Evolutionary conservation across 306 rosid genomes (phyloP).

Genomic region (Psophocarpus tetragonolobus): DNA sequence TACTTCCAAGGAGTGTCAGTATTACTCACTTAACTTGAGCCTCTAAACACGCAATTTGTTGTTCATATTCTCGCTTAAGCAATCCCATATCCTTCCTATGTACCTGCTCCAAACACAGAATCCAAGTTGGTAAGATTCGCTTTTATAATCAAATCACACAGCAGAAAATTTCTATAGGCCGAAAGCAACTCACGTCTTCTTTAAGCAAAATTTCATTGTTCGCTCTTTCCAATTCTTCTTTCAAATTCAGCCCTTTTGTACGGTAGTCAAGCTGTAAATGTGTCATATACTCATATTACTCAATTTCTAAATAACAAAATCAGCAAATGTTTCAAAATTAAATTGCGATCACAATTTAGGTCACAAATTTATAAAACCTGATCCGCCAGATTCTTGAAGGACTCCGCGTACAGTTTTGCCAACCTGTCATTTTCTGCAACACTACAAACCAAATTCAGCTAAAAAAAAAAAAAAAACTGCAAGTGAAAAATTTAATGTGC

Average conservation of each 20-base stretch:
- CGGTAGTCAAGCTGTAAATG: slow-evolving; percentile 65
- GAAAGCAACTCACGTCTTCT: slow-evolving; percentile 48
- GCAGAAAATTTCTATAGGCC: background rate
- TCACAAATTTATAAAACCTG: slow-evolving; percentile 39
- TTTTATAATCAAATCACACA: slow-evolving; percentile 13
- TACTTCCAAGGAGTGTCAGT: background rate
- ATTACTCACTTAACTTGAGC: slow-evolving; percentile 57
- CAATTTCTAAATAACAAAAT: background rate
- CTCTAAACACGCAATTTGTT: slow-evolving; percentile 51
- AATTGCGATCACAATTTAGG: background rate
- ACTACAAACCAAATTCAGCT: background rate
- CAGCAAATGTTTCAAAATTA: background rate
- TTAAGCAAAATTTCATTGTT: slow-evolving; percentile 40
- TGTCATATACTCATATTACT: background rate
- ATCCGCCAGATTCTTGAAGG: slow-evolving; percentile 54
- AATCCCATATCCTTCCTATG: slow-evolving; percentile 46
- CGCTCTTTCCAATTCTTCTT: slow-evolving; percentile 53
- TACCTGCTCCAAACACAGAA: slow-evolving; percentile 44
- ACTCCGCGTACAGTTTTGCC: slow-evolving; percentile 52
- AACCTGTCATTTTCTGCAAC: slow-evolving; percentile 64
- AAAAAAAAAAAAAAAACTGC: background rate
- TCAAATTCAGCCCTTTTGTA: slow-evolving; percentile 51
- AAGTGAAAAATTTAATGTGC: background rate
- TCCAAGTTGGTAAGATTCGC: background rate
- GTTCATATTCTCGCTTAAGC: slow-evolving; percentile 53